phyloP scores from a whole-genome alignment of 1,284 basidiomycete genomes.

The Heliocybe sulcata region DNA sequence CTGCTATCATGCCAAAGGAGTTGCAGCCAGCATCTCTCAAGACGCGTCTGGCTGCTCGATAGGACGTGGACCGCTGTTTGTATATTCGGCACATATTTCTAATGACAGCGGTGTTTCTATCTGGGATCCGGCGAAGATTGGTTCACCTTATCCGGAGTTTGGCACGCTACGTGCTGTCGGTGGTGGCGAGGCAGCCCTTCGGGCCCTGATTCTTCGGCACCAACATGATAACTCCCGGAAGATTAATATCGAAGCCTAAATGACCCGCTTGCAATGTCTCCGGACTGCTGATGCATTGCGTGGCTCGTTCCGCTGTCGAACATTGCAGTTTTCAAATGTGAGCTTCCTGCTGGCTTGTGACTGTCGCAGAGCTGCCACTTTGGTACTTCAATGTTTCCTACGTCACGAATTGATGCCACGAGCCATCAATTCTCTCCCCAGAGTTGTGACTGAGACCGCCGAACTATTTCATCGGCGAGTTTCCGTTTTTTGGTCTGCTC shows the following conservation, averaged over 20 bases:
- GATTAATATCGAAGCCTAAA: constrained; percentile 17
- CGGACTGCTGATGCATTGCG: constrained; percentile 7
- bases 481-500: no score
- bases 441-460: no score
- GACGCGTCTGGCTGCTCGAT: constrained; percentile 7
- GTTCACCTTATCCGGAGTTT: constrained; percentile 11
- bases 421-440: no score
- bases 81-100: no score
- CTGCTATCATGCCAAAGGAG: constrained; percentile 36
- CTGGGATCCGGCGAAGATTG: background rate
- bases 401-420: no score
- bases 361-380: no score
- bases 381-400: no score
- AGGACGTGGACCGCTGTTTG: constrained; percentile 10
- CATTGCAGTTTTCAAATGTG: constrained; percentile 4
- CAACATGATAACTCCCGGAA: constrained; percentile 12
- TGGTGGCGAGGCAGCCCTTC: constrained; percentile 9
- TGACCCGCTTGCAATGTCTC: constrained; percentile 12
- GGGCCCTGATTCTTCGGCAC: constrained; percentile 6
- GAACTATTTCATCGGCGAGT: no score
- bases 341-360: no score
- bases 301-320: constrained; percentile 24
- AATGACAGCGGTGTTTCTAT: no score
- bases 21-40: constrained; percentile 20
- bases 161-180: constrained; percentile 6